These are phyloP conservation scores for Tricholoma terreum DNA, from an alignment of 768 basidiomycete genomes.

Conservation along the genomic window DNA sequence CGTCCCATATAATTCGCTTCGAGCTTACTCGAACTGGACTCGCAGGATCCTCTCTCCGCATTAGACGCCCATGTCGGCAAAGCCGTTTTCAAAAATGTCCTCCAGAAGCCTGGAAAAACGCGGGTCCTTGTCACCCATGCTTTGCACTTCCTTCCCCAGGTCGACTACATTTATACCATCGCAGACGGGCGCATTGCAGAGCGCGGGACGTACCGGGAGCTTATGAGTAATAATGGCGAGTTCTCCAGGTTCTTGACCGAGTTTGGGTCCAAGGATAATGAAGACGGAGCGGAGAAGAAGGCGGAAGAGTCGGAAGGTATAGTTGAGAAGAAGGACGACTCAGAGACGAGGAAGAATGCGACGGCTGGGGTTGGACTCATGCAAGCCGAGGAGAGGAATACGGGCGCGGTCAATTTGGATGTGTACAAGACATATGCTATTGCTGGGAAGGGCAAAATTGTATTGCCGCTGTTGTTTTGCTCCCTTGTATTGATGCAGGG, in stretches of 20 bases:
- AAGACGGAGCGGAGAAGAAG: constrained; percentile 43
- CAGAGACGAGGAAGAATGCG: constrained; percentile 34
- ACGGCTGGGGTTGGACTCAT: constrained; percentile 56
- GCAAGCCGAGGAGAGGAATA: constrained; percentile 82
- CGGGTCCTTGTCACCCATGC: constrained; percentile 90
- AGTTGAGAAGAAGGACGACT: constrained; percentile 33
- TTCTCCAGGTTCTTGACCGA: constrained; percentile 75
- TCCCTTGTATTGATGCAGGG: constrained; percentile 67
- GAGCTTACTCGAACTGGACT: not conserved
- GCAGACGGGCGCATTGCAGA: constrained; percentile 77
- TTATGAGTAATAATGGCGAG: constrained; percentile 60
- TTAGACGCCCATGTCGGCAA: constrained; percentile 92
- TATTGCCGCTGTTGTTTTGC: constrained; percentile 63
- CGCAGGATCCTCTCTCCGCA: constrained; percentile 79
- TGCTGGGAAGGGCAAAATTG: constrained; percentile 63
- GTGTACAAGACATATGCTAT: constrained; percentile 62
- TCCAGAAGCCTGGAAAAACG: constrained; percentile 70
- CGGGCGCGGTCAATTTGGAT: constrained; percentile 57
- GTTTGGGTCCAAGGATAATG: constrained; percentile 69
- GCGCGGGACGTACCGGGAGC: constrained; percentile 71
- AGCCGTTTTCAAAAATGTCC: constrained; percentile 80
- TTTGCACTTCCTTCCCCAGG: constrained; percentile 83
- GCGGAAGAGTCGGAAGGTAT: constrained; percentile 34
- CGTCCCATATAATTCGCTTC: not conserved
- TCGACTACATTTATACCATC: constrained; percentile 83